phyloP scores from a whole-genome alignment of 169 alveolate species.

The Neospora caninum region DNA sequence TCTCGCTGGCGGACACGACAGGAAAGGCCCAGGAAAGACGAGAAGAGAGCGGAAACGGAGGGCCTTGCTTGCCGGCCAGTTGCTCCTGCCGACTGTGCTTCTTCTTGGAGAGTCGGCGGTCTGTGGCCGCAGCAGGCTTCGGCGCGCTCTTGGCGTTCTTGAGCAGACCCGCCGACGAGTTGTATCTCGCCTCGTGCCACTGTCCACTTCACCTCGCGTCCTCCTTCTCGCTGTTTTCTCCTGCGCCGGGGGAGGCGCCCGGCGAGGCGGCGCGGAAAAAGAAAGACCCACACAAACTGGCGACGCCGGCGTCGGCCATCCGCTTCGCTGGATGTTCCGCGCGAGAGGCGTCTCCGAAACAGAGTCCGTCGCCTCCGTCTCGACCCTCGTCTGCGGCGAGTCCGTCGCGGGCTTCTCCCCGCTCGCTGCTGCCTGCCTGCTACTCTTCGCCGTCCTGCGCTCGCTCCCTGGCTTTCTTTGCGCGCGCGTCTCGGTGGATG shows the following conservation, averaged over 20 bases:
- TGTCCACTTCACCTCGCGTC: constrained; percentile 12
- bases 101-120: background rate
- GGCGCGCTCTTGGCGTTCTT: background rate
- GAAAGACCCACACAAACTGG: background rate
- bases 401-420: background rate
- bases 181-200: background rate
- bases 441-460: background rate
- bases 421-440: background rate
- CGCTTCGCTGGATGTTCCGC: too few relatives aligned
- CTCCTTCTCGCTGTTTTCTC: background rate
- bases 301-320: background rate
- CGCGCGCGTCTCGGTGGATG: background rate
- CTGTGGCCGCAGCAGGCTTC: background rate
- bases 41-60: too few relatives aligned
- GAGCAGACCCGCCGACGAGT: background rate
- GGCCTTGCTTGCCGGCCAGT: background rate
- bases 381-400: background rate
- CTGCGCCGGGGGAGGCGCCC: background rate
- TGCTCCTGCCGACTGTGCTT: background rate
- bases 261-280: background rate
- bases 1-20: too few relatives aligned
- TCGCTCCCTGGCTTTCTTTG: background rate
- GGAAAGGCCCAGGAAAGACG: too few relatives aligned
- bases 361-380: background rate
- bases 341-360: background rate